A percentile compares a stretch with the other conserved stretches of the same genome.
Evolutionary conservation across 805 yeast genomes (phyloP).

Genomic region (Sporopachydermia lactativora): DNA sequence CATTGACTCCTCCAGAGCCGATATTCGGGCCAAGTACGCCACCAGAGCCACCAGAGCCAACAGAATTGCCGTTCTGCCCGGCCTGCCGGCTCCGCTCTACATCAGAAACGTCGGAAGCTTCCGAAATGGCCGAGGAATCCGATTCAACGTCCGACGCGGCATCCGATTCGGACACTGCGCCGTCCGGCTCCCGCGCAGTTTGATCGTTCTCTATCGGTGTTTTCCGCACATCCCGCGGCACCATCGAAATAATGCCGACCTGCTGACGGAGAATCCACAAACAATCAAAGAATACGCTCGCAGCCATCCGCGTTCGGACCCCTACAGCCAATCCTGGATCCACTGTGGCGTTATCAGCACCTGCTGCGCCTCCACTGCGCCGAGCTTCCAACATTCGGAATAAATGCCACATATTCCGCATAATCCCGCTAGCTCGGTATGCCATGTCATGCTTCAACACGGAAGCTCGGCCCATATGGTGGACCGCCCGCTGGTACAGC

Average conservation of each 20-base stretch:
- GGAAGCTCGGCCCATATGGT: conserved; percentile 63
- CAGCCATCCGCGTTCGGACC: conserved; percentile 78
- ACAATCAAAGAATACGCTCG: conserved; percentile 85
- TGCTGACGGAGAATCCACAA: conserved; percentile 73
- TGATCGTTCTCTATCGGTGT: no score
- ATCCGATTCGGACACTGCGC: no score
- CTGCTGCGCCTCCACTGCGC: conserved; percentile 18
- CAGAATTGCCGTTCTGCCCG: no score
- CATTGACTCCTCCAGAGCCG: conserved; percentile 10
- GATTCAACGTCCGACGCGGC: no score
- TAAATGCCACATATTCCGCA: conserved; percentile 88
- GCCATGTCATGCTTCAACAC: conserved; percentile 87
- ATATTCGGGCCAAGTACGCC: no score
- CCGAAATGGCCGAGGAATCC: no score
- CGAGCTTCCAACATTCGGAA: conserved; percentile 54
- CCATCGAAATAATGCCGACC: conserved; percentile 70
- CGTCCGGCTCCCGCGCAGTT: no score
- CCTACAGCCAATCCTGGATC: conserved; percentile 29
- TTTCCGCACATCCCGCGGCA: conserved; percentile 15
- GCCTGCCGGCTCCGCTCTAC: no score
- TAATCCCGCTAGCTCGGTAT: conserved; percentile 82
- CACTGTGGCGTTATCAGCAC: conserved; percentile 5
- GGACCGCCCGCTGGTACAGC: conserved; percentile 52
- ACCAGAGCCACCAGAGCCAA: no score
- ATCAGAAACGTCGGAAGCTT: no score